phyloP scores from a whole-genome alignment of 1,139 yeast genomes.

The Taphrina betulina region DNA sequence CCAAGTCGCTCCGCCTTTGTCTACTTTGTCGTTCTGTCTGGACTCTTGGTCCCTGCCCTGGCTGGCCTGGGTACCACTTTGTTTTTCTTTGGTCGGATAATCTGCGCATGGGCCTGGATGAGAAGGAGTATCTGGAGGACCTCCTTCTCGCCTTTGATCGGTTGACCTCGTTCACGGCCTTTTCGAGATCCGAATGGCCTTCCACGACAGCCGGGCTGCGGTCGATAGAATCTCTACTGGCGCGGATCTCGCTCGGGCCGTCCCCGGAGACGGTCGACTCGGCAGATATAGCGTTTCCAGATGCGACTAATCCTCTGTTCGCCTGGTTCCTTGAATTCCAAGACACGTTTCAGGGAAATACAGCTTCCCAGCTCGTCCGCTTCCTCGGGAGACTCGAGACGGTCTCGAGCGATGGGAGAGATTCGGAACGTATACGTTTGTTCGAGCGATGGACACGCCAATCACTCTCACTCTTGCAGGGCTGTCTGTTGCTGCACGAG shows the following conservation, averaged over 20 bases:
- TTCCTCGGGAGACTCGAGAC: slow-evolving; percentile 1
- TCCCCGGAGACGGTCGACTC: no score
- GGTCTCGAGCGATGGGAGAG: no score
- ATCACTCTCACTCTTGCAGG: slow-evolving; percentile 62
- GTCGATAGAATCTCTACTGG: neutral
- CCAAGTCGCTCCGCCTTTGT: no score
- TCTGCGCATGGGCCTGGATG: no score
- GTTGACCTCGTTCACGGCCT: neutral
- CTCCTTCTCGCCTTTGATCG: slow-evolving; percentile 1
- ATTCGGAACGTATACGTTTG: no score
- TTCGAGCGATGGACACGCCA: no score
- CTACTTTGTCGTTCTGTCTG: no score
- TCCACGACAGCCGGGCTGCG: neutral
- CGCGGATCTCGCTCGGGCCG: slow-evolving; percentile 2
- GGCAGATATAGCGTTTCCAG: neutral
- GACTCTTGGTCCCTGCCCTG: no score
- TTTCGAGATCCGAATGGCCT: neutral
- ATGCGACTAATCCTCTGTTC: neutral
- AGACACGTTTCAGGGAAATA: neutral
- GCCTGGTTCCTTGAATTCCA: slow-evolving; percentile 2
- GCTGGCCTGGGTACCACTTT: no score
- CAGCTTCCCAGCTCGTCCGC: slow-evolving; percentile 1
- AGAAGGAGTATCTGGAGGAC: neutral
- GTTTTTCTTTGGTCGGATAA: no score
- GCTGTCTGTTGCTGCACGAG: slow-evolving; percentile 62